Conservation (phyloP, 2,329 filamentous ascomycete species). For the Pseudocercospora cruenta region DNA sequence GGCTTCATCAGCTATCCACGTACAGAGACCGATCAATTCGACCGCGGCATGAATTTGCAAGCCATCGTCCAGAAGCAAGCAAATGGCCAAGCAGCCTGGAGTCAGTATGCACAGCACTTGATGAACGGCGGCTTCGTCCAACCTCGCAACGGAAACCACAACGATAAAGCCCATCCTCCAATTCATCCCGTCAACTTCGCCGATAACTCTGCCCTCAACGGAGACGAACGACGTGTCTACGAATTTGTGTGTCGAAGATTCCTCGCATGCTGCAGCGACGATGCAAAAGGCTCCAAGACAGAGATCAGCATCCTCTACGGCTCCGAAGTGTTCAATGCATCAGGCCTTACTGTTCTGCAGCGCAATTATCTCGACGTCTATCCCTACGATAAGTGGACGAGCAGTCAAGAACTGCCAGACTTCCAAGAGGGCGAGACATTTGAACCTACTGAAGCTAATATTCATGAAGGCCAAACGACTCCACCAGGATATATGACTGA, state of each 20-base stretch:
- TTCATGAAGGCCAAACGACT: conserved; percentile 87
- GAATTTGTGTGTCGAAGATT: conserved; percentile 92
- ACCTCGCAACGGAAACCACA: conserved; percentile 81
- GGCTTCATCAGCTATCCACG: conserved; percentile 97
- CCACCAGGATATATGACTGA: conserved; percentile 88
- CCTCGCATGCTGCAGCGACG: conserved; percentile 91
- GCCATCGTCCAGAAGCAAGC: conserved; percentile 82
- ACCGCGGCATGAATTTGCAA: conserved; percentile 82
- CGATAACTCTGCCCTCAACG: conserved; percentile 61
- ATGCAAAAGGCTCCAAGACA: conserved; percentile 83
- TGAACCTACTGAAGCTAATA: conserved; percentile 83
- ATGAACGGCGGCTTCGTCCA: conserved; percentile 76
- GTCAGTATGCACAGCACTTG: conserved; percentile 74
- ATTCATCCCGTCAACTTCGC: conserved; percentile 95
- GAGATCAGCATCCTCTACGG: conserved; percentile 86
- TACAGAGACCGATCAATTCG: conserved; percentile 96
- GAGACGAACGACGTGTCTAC: conserved; percentile 72
- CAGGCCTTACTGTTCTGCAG: conserved; percentile 81
- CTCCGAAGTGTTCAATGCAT: conserved; percentile 77
- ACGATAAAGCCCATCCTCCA: conserved; percentile 95
- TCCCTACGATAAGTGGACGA: conserved; percentile 94
- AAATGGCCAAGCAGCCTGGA: conserved; percentile 72
- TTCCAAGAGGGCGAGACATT: conserved; percentile 82
- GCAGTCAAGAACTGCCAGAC: conserved; percentile 76
- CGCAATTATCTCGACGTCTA: conserved; percentile 95